phyloP scores from a whole-genome alignment of 2,329 filamentous ascomycete species.

The Fusarium verrucosum region DNA sequence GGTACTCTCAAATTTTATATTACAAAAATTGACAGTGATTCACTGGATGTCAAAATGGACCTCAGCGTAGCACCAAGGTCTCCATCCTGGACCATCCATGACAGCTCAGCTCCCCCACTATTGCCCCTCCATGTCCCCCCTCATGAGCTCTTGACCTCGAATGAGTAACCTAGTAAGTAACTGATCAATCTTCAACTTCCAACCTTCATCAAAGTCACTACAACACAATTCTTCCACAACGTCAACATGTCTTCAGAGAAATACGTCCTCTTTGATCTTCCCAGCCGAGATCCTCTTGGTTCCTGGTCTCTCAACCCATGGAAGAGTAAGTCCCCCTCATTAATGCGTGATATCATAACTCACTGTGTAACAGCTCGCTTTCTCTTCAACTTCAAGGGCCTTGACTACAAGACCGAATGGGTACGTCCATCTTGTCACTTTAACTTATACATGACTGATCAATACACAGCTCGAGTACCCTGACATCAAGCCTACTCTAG shows the following conservation, averaged over 20 bases:
- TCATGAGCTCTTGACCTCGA: conserved; percentile 11
- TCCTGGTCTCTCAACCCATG: conserved; percentile 76
- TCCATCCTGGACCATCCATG: not conserved
- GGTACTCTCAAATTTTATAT: not conserved
- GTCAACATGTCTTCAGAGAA: conserved; percentile 47
- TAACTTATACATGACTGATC: not conserved
- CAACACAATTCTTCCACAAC: not conserved
- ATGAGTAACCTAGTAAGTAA: not conserved
- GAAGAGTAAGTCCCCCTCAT: conserved; percentile 63
- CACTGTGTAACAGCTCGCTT: conserved; percentile 63
- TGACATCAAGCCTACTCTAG: conserved; percentile 66
- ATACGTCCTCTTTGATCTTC: conserved; percentile 70
- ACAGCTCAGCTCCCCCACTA: conserved; percentile 22
- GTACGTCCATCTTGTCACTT: conserved; percentile 31
- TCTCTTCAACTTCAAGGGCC: conserved; percentile 71
- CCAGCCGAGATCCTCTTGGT: conserved; percentile 58
- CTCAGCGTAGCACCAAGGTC: not conserved
- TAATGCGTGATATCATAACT: not conserved
- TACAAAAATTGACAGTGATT: not conserved
- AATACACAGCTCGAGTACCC: conserved; percentile 66
- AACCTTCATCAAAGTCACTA: not conserved
- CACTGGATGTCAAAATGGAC: not conserved
- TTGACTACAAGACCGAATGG: conserved; percentile 76
- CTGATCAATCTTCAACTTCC: not conserved
- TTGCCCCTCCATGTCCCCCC: conserved; percentile 17